Evolutionary conservation across 495 filamentous ascomycete genomes (phyloP), one percentile per base, ranked within the genome.

Genomic region (Collariella sp.): DNA sequence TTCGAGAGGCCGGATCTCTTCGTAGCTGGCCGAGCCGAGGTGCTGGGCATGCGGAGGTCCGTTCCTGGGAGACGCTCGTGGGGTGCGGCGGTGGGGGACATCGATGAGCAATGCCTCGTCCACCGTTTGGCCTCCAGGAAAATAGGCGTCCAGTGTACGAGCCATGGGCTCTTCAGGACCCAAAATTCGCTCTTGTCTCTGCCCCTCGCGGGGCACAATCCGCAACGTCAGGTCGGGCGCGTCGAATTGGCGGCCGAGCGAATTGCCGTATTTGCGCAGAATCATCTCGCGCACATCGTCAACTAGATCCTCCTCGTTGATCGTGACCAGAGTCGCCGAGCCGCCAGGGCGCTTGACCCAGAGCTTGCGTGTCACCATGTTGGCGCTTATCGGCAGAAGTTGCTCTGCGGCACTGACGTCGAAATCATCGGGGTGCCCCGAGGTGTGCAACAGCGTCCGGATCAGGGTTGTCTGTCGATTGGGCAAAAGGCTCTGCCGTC

Each of bases 221-320:
- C 73, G 85, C 52, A 96, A 81, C 13, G 81, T 79, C 50, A 97
- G 73, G 68, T 98, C 93, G 19, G 93, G 94, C 15, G 93, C 76
- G 72, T 98, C 93, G 61, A 89, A 96, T 22, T 75, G 85, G 61
- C 81, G 83, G 7, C 91, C 94, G 26, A 98, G 72, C 9, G 90
- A 91, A 69, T 98, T 98, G 46, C 80, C 82, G 67, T 96, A 98
- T 72, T 96, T 97, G 58, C 80, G 81, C 59, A 98, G 73, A 23
- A 97, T 90, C 78, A 90, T 80, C 60, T 96, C 94, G 52, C 91
- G 83, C 48, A 95, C 84, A 72, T 96, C 94, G 63, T 98, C 93
- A 18, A 97, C 93, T 69, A 98, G 67, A 61, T 94, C 88, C 63
- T 95, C 89, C 62, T 91, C 86, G 54, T 81, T 76, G 58, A 94